Evolutionary conservation across 1,284 basidiomycete genomes (phyloP).

Genomic region (Golubevia sp.): DNA sequence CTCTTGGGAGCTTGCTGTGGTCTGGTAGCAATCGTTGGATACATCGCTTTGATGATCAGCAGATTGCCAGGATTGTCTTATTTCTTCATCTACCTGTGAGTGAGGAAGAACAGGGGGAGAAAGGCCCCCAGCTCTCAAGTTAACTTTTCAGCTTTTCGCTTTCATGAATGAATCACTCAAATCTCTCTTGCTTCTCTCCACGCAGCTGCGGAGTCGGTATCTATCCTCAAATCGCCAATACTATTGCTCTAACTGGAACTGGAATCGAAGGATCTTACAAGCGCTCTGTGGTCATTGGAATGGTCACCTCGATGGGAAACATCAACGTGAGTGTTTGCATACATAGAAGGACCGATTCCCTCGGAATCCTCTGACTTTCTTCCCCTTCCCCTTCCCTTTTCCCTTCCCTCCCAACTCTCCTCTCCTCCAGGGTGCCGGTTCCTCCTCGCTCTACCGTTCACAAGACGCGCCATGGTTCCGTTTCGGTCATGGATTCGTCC

Average conservation of each 20-base stretch:
- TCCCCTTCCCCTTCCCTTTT: not conserved
- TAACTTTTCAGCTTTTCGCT: not conserved
- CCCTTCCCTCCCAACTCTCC: no score
- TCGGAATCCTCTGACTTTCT: not conserved
- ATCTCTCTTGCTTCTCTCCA: constrained; percentile 13
- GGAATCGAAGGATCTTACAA: constrained; percentile 78
- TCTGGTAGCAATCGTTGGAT: constrained; percentile 65
- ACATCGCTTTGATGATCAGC: constrained; percentile 72
- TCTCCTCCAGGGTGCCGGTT: no score
- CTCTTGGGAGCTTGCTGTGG: constrained; percentile 28
- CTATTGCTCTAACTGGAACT: constrained; percentile 74
- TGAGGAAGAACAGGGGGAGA: no score
- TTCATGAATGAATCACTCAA: not conserved
- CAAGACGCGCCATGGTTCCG: constrained; percentile 73
- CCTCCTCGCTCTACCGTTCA: constrained; percentile 73
- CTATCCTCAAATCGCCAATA: constrained; percentile 74
- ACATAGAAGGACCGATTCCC: constrained; percentile 53
- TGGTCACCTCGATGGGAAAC: constrained; percentile 68
- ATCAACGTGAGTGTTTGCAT: constrained; percentile 51
- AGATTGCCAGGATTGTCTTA: constrained; percentile 71
- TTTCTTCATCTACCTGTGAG: constrained; percentile 73
- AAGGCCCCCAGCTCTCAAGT: not conserved
- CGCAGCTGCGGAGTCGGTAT: constrained; percentile 67
- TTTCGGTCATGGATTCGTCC: constrained; percentile 71
- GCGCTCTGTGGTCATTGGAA: constrained; percentile 73